A percentile compares a stretch with the other conserved stretches of the same genome.
phyloP scores from a whole-genome alignment of 495 filamentous ascomycete genomes.

The Penicillium bovifimosum region DNA sequence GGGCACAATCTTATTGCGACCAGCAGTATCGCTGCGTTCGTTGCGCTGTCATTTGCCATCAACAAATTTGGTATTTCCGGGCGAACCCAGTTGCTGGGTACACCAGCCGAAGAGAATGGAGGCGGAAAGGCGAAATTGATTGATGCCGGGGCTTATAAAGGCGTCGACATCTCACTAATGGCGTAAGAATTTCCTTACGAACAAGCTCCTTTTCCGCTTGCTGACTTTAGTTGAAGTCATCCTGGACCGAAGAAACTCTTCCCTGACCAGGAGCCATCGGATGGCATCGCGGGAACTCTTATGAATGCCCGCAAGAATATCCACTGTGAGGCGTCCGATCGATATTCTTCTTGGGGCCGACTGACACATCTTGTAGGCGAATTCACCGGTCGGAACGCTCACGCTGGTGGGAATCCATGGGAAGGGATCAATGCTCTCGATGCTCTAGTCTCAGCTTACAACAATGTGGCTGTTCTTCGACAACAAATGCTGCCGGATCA shows the following conservation, averaged over 20 bases:
- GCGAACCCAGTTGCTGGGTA: slow-evolving; percentile 59
- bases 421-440: slow-evolving; percentile 11
- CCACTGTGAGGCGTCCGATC: slow-evolving; percentile 9
- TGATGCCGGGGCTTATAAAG: slow-evolving; percentile 55
- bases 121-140: slow-evolving; percentile 65
- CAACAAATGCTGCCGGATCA: slow-evolving; percentile 60
- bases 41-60: slow-evolving; percentile 51
- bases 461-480: slow-evolving; percentile 53
- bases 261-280: slow-evolving; percentile 18
- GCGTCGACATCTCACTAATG: slow-evolving; percentile 62
- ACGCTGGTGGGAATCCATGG: slow-evolving; percentile 62
- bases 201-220: neutral
- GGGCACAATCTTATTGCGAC: slow-evolving; percentile 68
- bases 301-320: slow-evolving; percentile 40
- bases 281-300: slow-evolving; percentile 29
- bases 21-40: slow-evolving; percentile 52
- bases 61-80: slow-evolving; percentile 44
- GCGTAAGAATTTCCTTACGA: slow-evolving; percentile 34
- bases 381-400: slow-evolving; percentile 35
- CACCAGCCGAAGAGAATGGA: slow-evolving; percentile 66
- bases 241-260: slow-evolving; percentile 25
- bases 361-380: neutral
- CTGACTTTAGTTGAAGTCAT: slow-evolving; percentile 19
- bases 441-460: slow-evolving; percentile 49
- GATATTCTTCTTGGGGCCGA: neutral